Conservation (phyloP, 805 yeast genomes). For the Monosporozyma siamensis region DNA sequence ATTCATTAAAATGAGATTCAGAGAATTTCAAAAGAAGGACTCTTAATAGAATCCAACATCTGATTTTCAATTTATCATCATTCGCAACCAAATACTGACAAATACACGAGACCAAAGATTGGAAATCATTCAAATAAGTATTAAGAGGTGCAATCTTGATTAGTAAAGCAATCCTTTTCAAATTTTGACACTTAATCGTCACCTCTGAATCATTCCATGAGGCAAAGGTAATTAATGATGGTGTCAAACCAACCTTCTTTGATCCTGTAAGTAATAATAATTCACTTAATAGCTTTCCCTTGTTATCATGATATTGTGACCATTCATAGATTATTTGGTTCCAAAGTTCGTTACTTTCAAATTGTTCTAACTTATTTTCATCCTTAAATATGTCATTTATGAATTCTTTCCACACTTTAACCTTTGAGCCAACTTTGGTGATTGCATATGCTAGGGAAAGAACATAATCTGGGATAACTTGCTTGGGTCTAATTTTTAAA, state of each 20-base stretch:
- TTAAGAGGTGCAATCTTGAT: constrained; percentile 55
- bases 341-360: constrained; percentile 36
- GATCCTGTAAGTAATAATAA: constrained; percentile 22
- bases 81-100: constrained; percentile 32
- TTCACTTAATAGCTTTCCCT: constrained; percentile 37
- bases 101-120: constrained; percentile 38
- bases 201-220: constrained; percentile 63
- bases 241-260: constrained; percentile 39
- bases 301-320: constrained; percentile 46
- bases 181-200: constrained; percentile 39
- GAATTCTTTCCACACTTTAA: constrained; percentile 53
- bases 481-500: constrained; percentile 38
- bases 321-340: constrained; percentile 47
- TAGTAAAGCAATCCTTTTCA: constrained; percentile 58
- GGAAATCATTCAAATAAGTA: constrained; percentile 39
- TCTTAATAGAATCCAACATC: constrained; percentile 47
- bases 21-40: constrained; percentile 55
- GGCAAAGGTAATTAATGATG: constrained; percentile 49
- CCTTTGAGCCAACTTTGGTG: constrained; percentile 25
- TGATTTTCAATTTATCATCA: constrained; percentile 19
- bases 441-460: constrained; percentile 36
- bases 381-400: constrained; percentile 62
- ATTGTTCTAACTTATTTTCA: constrained; percentile 17
- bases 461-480: constrained; percentile 33
- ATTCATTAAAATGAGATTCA: constrained; percentile 51